These are phyloP conservation scores for Heritiera fomes DNA, from an alignment of 345 rosid genomes.

Conservation along the genomic window DNA sequence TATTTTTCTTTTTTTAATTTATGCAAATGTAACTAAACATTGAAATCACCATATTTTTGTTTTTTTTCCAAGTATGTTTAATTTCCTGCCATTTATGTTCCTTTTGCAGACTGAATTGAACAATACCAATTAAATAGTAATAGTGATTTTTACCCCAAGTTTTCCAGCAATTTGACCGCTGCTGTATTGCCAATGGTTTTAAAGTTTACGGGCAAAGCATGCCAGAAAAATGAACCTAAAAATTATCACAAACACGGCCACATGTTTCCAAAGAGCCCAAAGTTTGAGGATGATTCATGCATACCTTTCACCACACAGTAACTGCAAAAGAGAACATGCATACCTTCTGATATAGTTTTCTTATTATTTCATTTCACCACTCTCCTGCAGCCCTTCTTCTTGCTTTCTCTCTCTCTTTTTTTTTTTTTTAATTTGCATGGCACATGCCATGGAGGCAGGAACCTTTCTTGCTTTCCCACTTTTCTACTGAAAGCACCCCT, in stretches of 20 bases:
- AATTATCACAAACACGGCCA: background rate
- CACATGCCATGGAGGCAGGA: conserved; percentile 14
- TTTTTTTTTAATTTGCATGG: background rate
- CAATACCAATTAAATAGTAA: background rate
- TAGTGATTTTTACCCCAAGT: background rate
- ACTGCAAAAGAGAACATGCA: background rate
- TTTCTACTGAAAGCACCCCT: background rate
- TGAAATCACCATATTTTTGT: background rate
- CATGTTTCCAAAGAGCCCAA: background rate
- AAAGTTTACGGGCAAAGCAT: background rate
- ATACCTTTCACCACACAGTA: background rate
- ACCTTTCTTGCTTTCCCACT: background rate
- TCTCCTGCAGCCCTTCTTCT: background rate
- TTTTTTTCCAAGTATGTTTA: background rate
- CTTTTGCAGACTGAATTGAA: conserved; percentile 1
- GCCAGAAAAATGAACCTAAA: background rate
- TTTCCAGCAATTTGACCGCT: background rate
- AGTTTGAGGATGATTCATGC: conserved; percentile 1
- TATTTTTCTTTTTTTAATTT: background rate
- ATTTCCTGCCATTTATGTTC: background rate
- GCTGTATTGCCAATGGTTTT: background rate
- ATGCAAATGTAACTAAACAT: background rate
- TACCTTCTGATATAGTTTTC: background rate
- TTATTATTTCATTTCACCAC: background rate
- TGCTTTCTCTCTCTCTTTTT: too few relatives aligned